Conservation (phyloP, 2,329 filamentous ascomycete genomes). For the Aspergillus piperis region DNA sequence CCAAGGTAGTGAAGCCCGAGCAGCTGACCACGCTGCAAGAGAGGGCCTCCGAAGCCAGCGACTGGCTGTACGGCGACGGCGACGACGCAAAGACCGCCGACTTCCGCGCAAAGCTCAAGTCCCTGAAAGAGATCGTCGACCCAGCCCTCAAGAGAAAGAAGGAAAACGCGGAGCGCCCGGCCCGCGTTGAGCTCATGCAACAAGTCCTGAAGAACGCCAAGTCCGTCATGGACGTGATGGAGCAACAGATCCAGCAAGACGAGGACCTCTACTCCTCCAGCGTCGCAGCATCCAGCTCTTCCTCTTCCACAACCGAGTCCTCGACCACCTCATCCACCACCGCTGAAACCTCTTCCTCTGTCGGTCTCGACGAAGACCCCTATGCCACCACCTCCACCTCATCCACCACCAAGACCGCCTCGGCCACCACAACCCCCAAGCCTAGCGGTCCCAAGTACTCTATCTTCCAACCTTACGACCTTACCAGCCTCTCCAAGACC, state of each 20-base stretch:
- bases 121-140: constrained; percentile 73
- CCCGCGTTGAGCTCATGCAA: constrained; percentile 66
- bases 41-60: constrained; percentile 69
- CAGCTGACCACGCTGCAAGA: constrained; percentile 68
- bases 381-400: constrained; percentile 45
- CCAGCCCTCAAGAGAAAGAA: constrained; percentile 75
- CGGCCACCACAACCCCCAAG: constrained; percentile 36
- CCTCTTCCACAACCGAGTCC: constrained; percentile 40
- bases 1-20: constrained; percentile 67
- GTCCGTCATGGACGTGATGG: constrained; percentile 69
- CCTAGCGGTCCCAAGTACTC: constrained; percentile 59
- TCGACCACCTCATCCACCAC: constrained; percentile 51
- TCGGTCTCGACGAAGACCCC: constrained; percentile 74
- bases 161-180: constrained; percentile 71
- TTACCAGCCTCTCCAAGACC: constrained; percentile 64
- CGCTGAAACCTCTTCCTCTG: constrained; percentile 50
- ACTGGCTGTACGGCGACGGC: constrained; percentile 91
- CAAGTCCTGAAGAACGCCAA: constrained; percentile 71
- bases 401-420: constrained; percentile 34
- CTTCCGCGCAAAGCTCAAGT: constrained; percentile 74
- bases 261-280: constrained; percentile 60
- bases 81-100: constrained; percentile 72
- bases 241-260: constrained; percentile 72
- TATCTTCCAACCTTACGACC: constrained; percentile 72
- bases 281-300: constrained; percentile 49